Conservation (phyloP, 768 basidiomycete species). For the Podaxis sp. region DNA sequence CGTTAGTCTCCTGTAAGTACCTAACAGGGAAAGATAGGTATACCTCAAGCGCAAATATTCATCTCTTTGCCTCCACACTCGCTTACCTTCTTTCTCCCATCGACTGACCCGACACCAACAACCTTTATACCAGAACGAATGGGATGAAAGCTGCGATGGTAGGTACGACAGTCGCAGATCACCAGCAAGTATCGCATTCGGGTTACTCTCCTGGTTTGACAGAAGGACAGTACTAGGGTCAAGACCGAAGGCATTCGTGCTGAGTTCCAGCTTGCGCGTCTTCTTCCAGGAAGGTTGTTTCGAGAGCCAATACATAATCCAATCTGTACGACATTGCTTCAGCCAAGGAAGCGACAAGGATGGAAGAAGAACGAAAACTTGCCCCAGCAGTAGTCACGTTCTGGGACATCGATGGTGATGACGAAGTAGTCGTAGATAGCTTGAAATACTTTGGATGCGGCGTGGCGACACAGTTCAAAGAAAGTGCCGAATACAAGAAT, state of each 20-base stretch:
- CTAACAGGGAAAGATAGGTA: conserved; percentile 10
- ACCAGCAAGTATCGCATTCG: conserved; percentile 17
- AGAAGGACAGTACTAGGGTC: conserved; percentile 26
- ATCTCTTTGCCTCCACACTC: conserved; percentile 29
- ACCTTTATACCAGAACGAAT: conserved; percentile 45
- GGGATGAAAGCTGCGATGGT: conserved; percentile 34
- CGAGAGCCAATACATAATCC: conserved; percentile 71
- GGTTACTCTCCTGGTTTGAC: conserved; percentile 29
- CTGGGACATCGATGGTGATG: conserved; percentile 58
- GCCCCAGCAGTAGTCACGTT: conserved; percentile 56
- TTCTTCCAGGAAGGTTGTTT: conserved; percentile 53
- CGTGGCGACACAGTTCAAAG: conserved; percentile 54
- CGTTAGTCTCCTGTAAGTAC: not conserved
- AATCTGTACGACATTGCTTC: conserved; percentile 34
- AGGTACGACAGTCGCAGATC: conserved; percentile 36
- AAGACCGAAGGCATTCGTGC: conserved; percentile 36
- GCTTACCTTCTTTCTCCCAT: conserved; percentile 24
- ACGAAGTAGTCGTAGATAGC: conserved; percentile 48
- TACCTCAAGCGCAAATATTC: conserved; percentile 41
- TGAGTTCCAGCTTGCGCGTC: conserved; percentile 49
- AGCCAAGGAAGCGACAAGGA: not conserved
- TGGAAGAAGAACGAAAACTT: conserved; percentile 16
- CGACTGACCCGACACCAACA: conserved; percentile 40
- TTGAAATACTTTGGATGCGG: conserved; percentile 37
- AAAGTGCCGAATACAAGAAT: conserved; percentile 58